Base-by-base conservation (phyloP, 345 rosid genomes). In the Heritiera fomes region DNA sequence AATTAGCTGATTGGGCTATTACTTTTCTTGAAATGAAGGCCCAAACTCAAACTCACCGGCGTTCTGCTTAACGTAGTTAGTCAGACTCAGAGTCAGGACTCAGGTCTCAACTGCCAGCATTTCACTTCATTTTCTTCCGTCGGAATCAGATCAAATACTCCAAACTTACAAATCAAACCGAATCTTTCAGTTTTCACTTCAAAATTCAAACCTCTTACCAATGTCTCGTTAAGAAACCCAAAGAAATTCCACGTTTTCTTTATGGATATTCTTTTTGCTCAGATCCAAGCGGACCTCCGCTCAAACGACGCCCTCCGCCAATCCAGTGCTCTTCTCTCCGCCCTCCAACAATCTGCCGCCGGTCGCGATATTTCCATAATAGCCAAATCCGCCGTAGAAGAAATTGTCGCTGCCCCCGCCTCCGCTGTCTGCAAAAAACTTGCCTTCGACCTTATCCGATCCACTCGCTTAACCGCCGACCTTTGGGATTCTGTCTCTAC, bases 271-370 rank as follows among this genome's bases (percentile, higher is more conserved):
- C 90, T 95, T 18, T 92, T 89, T 75, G 94, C 97, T 66, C 99
- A 95, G 98, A 95, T 95, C 91, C 99, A 95, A 83, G 97, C 98
- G 55, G 99, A 95, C 87, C 96, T 95, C 78, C 99, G 94, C 43
- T 95, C 99, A n/a, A 95, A 88, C 82, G 98, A 95, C 79, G 98
- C 99, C 2, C 97, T 95, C 75, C 98, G 98, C 32, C 99, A 95
- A 71, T 88, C 98, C 13, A 82, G 91, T 45, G 99, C 99, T 30
- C 98, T 95, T 77, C 98, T 95, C 53, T 95, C 87, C 72, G 94
- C 99, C 45, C 98, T 95, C 75, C 99, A 95, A 80, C 99, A 95
- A 45, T 95, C 97, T 70, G 98, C 98, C 67, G 97, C 97, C 82
- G 99, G 98, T 58, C 88, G 90, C 3, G 99, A 95, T 86, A 90